Base-by-base conservation (phyloP, 2,329 filamentous ascomycete species). In the Sporothrix luriei region DNA sequence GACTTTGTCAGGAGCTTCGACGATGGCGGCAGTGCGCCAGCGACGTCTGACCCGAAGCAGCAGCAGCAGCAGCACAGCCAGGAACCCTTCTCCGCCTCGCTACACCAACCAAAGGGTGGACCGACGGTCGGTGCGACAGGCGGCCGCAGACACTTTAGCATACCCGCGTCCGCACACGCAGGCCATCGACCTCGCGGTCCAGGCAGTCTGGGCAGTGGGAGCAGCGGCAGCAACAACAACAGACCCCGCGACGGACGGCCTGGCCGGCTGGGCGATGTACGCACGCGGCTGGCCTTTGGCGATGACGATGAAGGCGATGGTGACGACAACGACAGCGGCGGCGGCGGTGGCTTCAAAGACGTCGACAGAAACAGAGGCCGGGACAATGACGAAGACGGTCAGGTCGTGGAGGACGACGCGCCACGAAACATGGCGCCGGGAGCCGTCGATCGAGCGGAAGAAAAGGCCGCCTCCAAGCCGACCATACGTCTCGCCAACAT, bases 1-100 rank as follows among this genome's bases (percentile, higher is more conserved):
- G 92, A 94, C 73, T 97, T 97, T 74, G 88, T 95, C 69, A 94
- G 94, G 79, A 93, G 86, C 69, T 91, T 92, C 75, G 89, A 88
- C 66, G 83, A 85, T 71, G 87, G 89, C 49, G 85, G 86, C 57
- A 82, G 85, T 70, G 84, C 52, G 82, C 84, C 55, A 78, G 82
- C 70, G 77, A 80, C 29, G 46, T 61, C 51, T 70, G 51, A 62
- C 38, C 84, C 59, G 33, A 33, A 79, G 82, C 69, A 77, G 80
- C 33, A 48, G 43, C 33, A 48, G 43, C 55, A 71, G 49, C 73
- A 70, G 70, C 46, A 62, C 19, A 43, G 14, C 3, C 24, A 26
- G 4, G 26, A 26, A 1, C 52, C 52, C 14, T 29, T 64, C 16
- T 49, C 64, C 5, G 13, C 61, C 68, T 74, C 55, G 75, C 73